Conservation (phyloP, 2,329 filamentous ascomycete species). For the Trichoderma oligosporum region DNA sequence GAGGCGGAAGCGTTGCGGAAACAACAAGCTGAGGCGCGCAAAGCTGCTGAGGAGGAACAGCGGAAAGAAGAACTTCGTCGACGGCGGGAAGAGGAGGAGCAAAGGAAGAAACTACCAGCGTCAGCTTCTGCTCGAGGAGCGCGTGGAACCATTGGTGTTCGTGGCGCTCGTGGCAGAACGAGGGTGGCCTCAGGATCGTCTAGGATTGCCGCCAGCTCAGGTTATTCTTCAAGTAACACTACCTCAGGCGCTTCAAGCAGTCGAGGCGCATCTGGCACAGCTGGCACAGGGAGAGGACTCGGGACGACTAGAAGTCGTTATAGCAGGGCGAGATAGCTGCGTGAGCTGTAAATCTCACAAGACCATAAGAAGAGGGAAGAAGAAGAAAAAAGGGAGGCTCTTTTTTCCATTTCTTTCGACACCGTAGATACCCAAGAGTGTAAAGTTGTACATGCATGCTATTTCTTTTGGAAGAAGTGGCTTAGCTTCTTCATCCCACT, state of each 20-base stretch:
- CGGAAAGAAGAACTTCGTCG: slow-evolving; percentile 67
- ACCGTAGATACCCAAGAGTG: slow-evolving; percentile 30
- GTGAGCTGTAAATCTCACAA: slow-evolving; percentile 7
- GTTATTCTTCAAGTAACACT: slow-evolving; percentile 29
- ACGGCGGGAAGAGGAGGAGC: slow-evolving; percentile 59
- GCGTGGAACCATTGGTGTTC: slow-evolving; percentile 24
- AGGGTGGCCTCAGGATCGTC: slow-evolving; percentile 23
- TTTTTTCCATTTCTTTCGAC: slow-evolving; percentile 14
- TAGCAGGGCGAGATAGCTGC: slow-evolving; percentile 30
- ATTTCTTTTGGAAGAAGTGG: slow-evolving; percentile 79
- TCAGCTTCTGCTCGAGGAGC: slow-evolving; percentile 30
- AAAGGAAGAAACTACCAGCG: slow-evolving; percentile 32
- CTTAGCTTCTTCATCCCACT: slow-evolving; percentile 97
- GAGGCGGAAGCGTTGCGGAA: slow-evolving; percentile 73
- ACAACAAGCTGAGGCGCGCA: slow-evolving; percentile 73
- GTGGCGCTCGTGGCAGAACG: slow-evolving; percentile 25
- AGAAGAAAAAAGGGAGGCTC: too few relatives aligned
- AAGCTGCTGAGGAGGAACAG: slow-evolving; percentile 73
- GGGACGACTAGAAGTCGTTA: slow-evolving; percentile 34
- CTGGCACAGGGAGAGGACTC: slow-evolving; percentile 33
- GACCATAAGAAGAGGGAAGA: background rate
- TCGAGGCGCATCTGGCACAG: slow-evolving; percentile 34
- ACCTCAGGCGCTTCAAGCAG: slow-evolving; percentile 29
- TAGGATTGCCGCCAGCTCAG: slow-evolving; percentile 26
- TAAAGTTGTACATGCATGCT: slow-evolving; percentile 10